These are phyloP conservation scores for Lithocarpus polystachyus DNA, from an alignment of 306 rosid genomes.

Conservation along the genomic window DNA sequence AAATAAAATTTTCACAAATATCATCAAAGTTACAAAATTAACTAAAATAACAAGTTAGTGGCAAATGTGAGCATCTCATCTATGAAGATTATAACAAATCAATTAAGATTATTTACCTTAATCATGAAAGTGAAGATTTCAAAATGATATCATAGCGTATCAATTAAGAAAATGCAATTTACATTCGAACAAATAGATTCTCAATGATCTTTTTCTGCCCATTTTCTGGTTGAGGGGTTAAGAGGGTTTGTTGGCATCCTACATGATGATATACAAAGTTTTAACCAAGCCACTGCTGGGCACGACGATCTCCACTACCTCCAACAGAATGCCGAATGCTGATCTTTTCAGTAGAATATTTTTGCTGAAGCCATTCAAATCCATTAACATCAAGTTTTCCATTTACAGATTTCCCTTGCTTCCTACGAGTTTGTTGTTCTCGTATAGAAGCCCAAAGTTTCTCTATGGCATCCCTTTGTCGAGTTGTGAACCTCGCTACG, in stretches of 20 bases:
- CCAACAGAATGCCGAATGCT: conserved; percentile 92
- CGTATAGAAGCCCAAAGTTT: conserved; percentile 85
- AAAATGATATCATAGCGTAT: too few relatives aligned
- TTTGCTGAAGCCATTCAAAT: conserved; percentile 87
- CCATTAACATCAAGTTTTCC: conserved; percentile 90
- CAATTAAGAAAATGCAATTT: too few relatives aligned
- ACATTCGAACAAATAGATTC: too few relatives aligned
- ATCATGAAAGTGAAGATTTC: too few relatives aligned
- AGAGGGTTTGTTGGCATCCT: neutral
- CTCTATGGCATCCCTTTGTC: conserved; percentile 72
- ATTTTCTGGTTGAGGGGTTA: neutral
- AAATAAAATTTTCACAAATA: too few relatives aligned
- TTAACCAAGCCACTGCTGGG: conserved; percentile 91
- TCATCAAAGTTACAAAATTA: too few relatives aligned
- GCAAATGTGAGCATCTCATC: fast-evolving
- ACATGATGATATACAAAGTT: neutral
- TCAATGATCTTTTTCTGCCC: too few relatives aligned
- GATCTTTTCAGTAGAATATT: conserved; percentile 80
- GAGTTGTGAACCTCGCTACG: conserved; percentile 67
- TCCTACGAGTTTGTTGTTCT: conserved; percentile 73
- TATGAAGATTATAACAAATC: too few relatives aligned
- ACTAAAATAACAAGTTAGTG: too few relatives aligned
- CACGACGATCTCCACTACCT: conserved; percentile 73
- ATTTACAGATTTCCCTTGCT: conserved; percentile 82
- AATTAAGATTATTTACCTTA: too few relatives aligned